These are phyloP conservation scores for Tolypocladium amazonense DNA, from an alignment of 2,329 filamentous ascomycete species.

Conservation along the genomic window DNA sequence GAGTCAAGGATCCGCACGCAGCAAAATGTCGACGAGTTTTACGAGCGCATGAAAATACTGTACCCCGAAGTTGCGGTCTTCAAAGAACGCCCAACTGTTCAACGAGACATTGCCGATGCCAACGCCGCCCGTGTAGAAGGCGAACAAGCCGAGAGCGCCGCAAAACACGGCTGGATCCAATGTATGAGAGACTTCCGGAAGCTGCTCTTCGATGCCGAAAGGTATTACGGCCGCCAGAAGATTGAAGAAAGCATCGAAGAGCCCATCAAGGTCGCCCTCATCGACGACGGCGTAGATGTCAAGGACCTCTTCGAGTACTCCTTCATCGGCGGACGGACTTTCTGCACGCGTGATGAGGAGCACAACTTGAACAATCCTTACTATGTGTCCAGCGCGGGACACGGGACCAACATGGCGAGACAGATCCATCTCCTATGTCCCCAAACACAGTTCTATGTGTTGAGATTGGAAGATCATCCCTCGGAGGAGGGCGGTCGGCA, in stretches of 20 bases:
- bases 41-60: background rate
- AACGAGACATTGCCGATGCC: background rate
- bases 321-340: background rate
- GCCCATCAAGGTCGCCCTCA: background rate
- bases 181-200: background rate
- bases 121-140: background rate
- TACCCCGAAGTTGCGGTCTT: background rate
- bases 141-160: background rate
- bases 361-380: background rate
- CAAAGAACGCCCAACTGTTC: background rate
- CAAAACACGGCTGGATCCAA: background rate
- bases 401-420: background rate
- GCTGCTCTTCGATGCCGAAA: background rate
- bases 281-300: background rate
- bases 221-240: background rate
- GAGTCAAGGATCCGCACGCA: background rate
- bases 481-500: background rate
- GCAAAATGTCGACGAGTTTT: background rate
- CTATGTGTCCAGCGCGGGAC: background rate
- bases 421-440: background rate
- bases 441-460: background rate
- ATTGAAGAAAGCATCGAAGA: background rate
- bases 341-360: background rate
- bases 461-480: background rate
- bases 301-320: background rate